These are phyloP conservation scores for Berberis vulgaris DNA, from an alignment of 164 flowering plant genomes.

Conservation along the genomic window DNA sequence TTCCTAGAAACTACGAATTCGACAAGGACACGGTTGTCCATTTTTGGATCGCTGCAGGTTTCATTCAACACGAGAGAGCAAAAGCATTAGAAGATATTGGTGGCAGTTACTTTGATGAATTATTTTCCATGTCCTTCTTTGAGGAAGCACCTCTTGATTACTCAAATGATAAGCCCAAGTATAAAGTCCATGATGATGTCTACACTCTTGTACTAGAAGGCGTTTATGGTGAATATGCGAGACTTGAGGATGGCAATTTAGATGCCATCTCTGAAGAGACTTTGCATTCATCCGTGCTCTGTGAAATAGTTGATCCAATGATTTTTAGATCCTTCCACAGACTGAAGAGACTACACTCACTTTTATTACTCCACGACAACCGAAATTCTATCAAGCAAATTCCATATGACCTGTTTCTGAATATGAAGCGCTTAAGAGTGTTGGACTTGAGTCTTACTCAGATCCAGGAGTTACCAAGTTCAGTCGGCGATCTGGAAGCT, in stretches of 20 bases:
- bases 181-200: background rate
- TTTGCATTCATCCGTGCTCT: background rate
- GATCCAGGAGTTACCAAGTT: background rate
- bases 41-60: background rate
- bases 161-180: background rate
- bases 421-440: background rate
- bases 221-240: background rate
- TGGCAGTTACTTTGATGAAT: background rate
- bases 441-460: background rate
- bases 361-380: background rate
- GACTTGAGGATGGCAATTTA: conserved; percentile 1
- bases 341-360: background rate
- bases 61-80: background rate
- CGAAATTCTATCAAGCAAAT: background rate
- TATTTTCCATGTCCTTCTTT: background rate
- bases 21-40: background rate
- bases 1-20: background rate
- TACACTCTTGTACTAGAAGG: background rate
- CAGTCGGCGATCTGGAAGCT: background rate
- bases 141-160: background rate
- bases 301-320: background rate
- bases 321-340: background rate
- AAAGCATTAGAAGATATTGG: background rate
- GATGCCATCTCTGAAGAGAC: background rate
- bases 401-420: background rate